phyloP scores from a whole-genome alignment of 305 asterid genomes.

The Fraxinus velutina region DNA sequence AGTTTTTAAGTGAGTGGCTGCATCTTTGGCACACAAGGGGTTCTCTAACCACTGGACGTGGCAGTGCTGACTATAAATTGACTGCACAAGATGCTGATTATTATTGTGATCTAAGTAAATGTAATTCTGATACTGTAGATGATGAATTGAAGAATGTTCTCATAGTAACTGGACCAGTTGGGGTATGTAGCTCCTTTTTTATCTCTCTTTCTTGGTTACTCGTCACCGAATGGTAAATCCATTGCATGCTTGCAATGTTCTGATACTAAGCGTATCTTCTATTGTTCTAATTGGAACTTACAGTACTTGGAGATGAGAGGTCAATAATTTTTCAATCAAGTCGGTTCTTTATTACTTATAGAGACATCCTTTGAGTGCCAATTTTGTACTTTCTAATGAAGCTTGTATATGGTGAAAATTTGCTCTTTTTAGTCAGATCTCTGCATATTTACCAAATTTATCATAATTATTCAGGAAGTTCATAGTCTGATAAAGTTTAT shows the following conservation, averaged over 20 bases:
- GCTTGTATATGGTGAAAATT: background rate
- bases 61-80: constrained; percentile 32
- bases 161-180: constrained; percentile 90
- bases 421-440: background rate
- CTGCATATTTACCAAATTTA: background rate
- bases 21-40: constrained; percentile 75
- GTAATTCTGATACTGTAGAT: constrained; percentile 47
- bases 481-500: background rate
- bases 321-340: background rate
- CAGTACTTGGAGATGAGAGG: background rate
- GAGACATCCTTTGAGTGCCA: background rate
- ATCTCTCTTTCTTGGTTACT: constrained; percentile 14
- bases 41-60: constrained; percentile 39
- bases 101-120: constrained; percentile 52
- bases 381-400: background rate
- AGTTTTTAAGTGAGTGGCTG: constrained; percentile 79
- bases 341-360: background rate
- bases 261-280: background rate
- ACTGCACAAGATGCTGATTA: constrained; percentile 36
- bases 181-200: constrained; percentile 50
- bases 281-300: background rate
- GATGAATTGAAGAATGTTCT: constrained; percentile 85
- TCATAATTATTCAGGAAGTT: background rate
- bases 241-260: constrained; percentile 16
- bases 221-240: constrained; percentile 7